Base-by-base conservation (phyloP, 139 green algal species). In the Chlamydomonas sp. region DNA sequence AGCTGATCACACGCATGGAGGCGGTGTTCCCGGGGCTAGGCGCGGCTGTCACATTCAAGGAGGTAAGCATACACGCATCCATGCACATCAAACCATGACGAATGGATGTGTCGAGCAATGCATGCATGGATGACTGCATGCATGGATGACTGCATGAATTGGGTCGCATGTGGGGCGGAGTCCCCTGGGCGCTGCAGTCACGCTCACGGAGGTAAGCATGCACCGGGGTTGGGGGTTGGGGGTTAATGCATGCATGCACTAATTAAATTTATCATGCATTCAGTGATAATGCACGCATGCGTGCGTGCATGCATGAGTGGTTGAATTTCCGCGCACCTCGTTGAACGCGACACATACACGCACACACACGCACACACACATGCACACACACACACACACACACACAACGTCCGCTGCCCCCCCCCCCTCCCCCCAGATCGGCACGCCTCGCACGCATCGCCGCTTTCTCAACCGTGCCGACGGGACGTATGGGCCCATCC, bases 401-500 rank as follows among this genome's bases (percentile, higher is more conserved):
- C 58, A 66, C 58, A 66, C 6, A 66, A n/a, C n/a, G n/a, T n/a
- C n/a, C n/a, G n/a, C n/a, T n/a, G n/a, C n/a, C n/a, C n/a, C n/a
- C n/a, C n/a, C n/a, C n/a, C n/a, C n/a, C n/a, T n/a, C n/a, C n/a
- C n/a, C 13, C 22, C 59, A 94, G 80, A 83, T 95, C 2, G 93
- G 89, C 70, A 96, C 93, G 3, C 93, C 93, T 0, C 77, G 87
- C 57, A 98, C 93, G 0, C 93, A 98, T 79, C 80, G 87, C 8
- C 80, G 81, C 31, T 98, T 93, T 73, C 79, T 98, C 1, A 90
- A 80, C 62, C 84, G 93, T 8, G 72, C 79, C 4, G 88, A 96
- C 73, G 93, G 93, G 61, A 94, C 83, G 1, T 98, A 98, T 74
- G 93, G 93, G 16, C 93, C 93, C 65, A 96, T 98, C 69, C 93